Evolutionary conservation across 2,329 filamentous ascomycete genomes (phyloP).

Genomic region (Diaporthe ilicicola): DNA sequence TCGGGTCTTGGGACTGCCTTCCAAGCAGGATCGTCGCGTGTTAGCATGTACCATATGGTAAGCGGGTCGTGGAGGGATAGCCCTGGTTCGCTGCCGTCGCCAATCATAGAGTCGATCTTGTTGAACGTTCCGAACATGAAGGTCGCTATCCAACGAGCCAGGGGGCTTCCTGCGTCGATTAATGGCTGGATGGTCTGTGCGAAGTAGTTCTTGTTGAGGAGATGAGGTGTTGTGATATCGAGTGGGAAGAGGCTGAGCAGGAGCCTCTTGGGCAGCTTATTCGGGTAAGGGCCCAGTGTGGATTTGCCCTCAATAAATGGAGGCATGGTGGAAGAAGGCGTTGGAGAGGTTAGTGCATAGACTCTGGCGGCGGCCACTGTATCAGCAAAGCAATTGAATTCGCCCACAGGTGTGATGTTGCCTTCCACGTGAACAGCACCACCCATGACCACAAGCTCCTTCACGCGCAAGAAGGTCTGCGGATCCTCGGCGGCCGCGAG

Average conservation of each 20-base stretch:
- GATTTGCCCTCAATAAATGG: slow-evolving; percentile 62
- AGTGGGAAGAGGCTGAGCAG: slow-evolving; percentile 78
- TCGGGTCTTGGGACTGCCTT: slow-evolving; percentile 66
- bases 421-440: slow-evolving; percentile 82
- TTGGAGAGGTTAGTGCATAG: slow-evolving; percentile 78
- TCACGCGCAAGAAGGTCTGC: slow-evolving; percentile 86
- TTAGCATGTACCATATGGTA: slow-evolving; percentile 81
- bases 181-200: slow-evolving; percentile 61
- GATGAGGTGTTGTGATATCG: slow-evolving; percentile 78
- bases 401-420: slow-evolving; percentile 85
- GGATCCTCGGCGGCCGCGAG: slow-evolving; percentile 88
- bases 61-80: slow-evolving; percentile 80
- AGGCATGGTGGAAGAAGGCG: slow-evolving; percentile 83
- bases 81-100: slow-evolving; percentile 64
- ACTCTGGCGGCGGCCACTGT: slow-evolving; percentile 78
- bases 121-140: slow-evolving; percentile 77
- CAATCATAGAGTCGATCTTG: slow-evolving; percentile 71
- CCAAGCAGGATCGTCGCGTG: slow-evolving; percentile 66
- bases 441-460: slow-evolving; percentile 96
- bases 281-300: slow-evolving; percentile 69
- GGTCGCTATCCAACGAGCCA: slow-evolving; percentile 76
- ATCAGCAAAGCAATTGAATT: slow-evolving; percentile 97
- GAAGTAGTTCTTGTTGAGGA: slow-evolving; percentile 70
- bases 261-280: slow-evolving; percentile 67
- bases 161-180: slow-evolving; percentile 70